These are phyloP conservation scores for Colletotrichum theobromicola DNA, from an alignment of 2,329 filamentous ascomycete species.

Conservation along the genomic window DNA sequence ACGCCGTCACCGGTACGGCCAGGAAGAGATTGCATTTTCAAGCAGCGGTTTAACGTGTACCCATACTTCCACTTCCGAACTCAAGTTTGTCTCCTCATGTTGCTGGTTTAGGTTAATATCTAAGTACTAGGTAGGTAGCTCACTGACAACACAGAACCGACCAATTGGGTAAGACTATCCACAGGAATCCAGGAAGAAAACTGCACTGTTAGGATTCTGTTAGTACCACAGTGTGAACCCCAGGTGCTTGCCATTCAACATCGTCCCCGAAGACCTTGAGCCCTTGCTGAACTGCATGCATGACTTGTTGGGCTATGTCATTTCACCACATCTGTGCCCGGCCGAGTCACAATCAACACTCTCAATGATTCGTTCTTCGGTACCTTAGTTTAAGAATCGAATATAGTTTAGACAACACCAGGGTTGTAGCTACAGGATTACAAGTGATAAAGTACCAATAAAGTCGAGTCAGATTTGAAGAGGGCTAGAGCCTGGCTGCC, in stretches of 20 bases:
- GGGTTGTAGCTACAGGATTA: not conserved
- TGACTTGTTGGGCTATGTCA: rapidly evolving
- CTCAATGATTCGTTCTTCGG: not conserved
- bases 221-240: not conserved
- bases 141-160: rapidly evolving
- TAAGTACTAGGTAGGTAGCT: too few relatives aligned
- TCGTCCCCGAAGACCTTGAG: rapidly evolving
- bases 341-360: rapidly evolving
- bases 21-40: rapidly evolving
- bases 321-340: rapidly evolving
- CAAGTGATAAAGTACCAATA: not conserved
- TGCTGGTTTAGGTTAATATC: not conserved
- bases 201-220: too few relatives aligned
- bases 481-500: not conserved
- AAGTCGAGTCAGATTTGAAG: not conserved
- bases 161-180: not conserved
- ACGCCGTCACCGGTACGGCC: rapidly evolving
- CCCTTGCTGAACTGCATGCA: rapidly evolving
- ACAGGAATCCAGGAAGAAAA: not conserved
- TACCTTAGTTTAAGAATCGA: not conserved
- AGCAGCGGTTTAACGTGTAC: rapidly evolving
- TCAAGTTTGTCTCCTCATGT: not conserved
- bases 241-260: not conserved
- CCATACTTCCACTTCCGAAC: not conserved
- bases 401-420: not conserved